phyloP scores from a whole-genome alignment of 345 rosid genomes.

The Aquilaria sinensis region DNA sequence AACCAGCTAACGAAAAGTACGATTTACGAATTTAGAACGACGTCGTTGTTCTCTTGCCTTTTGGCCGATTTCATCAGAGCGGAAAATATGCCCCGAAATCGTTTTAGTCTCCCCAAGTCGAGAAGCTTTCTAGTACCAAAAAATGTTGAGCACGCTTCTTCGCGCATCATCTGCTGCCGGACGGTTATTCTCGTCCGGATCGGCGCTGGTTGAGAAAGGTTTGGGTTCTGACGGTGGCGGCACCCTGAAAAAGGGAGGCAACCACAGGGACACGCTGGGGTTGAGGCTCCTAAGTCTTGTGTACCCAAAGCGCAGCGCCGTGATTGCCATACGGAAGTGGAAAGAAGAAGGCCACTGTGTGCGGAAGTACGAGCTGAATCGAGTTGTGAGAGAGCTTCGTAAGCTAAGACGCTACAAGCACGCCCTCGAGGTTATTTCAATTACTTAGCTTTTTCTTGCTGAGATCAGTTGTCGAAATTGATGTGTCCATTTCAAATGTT shows the following conservation, averaged over 20 bases:
- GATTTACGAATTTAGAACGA: too few species aligned
- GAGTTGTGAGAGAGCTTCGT: slow-evolving; percentile 82
- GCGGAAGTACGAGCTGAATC: slow-evolving; percentile 73
- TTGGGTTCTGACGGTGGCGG: slow-evolving; percentile 8
- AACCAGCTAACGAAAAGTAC: too few species aligned
- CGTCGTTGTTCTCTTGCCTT: too few species aligned
- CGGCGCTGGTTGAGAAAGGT: slow-evolving; percentile 18
- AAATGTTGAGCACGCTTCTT: slow-evolving; percentile 31
- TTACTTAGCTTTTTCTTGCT: neutral
- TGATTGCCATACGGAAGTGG: slow-evolving; percentile 59
- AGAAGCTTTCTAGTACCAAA: neutral
- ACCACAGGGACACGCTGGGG: slow-evolving; percentile 56
- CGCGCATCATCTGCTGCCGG: slow-evolving; percentile 32
- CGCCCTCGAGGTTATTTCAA: slow-evolving; percentile 64
- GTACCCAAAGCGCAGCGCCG: slow-evolving; percentile 80
- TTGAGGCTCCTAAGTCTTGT: slow-evolving; percentile 61
- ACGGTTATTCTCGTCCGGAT: slow-evolving; percentile 38
- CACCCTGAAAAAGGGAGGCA: slow-evolving; percentile 11
- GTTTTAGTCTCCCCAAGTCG: too few species aligned
- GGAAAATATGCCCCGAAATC: too few species aligned
- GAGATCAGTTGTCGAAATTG: neutral
- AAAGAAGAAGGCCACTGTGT: slow-evolving; percentile 64
- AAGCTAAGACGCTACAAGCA: slow-evolving; percentile 81
- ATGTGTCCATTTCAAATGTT: neutral
- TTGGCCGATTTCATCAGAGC: too few species aligned